Conservation (phyloP, 2,329 filamentous ascomycete genomes). For the Ceratocystiopsis minuta region DNA sequence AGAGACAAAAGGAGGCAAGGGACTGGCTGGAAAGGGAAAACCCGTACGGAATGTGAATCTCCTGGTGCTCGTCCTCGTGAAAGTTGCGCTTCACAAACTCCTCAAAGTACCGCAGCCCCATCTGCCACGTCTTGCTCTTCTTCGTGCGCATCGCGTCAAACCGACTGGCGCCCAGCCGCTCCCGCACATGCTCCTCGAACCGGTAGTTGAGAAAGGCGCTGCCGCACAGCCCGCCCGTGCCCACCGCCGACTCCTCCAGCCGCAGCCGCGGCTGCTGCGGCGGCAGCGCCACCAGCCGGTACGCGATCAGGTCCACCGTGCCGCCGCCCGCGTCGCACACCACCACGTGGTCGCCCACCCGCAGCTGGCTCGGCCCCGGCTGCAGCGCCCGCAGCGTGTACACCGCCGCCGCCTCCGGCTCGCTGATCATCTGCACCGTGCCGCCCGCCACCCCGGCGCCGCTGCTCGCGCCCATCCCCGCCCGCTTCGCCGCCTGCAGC, state of each 20-base stretch:
- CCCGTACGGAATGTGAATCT: slow-evolving; percentile 56
- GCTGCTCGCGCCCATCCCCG: slow-evolving; percentile 45
- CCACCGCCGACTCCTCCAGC: slow-evolving; percentile 64
- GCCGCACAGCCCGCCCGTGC: slow-evolving; percentile 60
- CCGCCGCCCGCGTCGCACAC: slow-evolving; percentile 46
- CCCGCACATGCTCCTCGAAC: slow-evolving; percentile 60
- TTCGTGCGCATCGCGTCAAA: slow-evolving; percentile 63
- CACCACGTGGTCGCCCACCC: slow-evolving; percentile 47
- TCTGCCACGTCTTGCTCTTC: slow-evolving; percentile 65
- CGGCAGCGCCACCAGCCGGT: slow-evolving; percentile 57
- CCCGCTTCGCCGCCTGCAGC: slow-evolving; percentile 56
- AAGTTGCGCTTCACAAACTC: slow-evolving; percentile 77
- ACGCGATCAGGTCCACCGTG: slow-evolving; percentile 60
- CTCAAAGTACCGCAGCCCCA: slow-evolving; percentile 64
- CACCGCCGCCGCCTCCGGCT: slow-evolving; percentile 64
- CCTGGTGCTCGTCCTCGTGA: slow-evolving; percentile 57
- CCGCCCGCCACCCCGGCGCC: no score
- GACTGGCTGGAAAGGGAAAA: no score
- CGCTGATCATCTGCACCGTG: slow-evolving; percentile 56
- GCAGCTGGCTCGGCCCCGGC: slow-evolving; percentile 43
- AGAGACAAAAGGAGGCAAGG: no score
- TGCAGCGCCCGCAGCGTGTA: slow-evolving; percentile 68
- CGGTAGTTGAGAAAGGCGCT: slow-evolving; percentile 66
- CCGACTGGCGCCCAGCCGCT: slow-evolving; percentile 44
- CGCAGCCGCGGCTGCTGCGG: slow-evolving; percentile 42